Conservation (phyloP, 129 eudicot species). For the Flaveria linearis region DNA sequence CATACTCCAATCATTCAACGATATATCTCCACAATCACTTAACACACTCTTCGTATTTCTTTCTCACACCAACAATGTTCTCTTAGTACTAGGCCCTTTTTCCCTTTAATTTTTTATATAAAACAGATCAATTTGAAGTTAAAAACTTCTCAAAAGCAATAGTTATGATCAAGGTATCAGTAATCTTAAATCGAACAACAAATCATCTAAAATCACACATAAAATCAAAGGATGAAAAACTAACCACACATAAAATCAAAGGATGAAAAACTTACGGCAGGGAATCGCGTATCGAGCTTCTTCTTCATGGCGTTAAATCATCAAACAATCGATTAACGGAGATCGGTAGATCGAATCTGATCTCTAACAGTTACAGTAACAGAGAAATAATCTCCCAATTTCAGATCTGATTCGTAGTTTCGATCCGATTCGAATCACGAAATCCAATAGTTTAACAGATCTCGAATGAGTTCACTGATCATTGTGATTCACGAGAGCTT, state of each 20-base stretch:
- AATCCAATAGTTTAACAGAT: conserved; percentile 3
- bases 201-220: conserved; percentile 4
- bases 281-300: conserved; percentile 72
- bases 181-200: background rate
- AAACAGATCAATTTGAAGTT: no score
- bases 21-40: no score
- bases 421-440: conserved; percentile 6
- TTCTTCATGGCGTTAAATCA: conserved; percentile 45
- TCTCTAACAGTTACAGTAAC: background rate
- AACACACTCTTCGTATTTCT: no score
- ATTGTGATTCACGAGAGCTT: no score
- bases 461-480: background rate
- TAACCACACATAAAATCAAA: conserved; percentile 7
- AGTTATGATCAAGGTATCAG: background rate
- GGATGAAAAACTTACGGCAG: conserved; percentile 46
- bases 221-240: conserved; percentile 10
- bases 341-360: no score
- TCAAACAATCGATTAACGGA: background rate
- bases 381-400: background rate
- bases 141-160: background rate
- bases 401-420: conserved; percentile 17
- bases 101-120: no score
- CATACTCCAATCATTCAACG: no score
- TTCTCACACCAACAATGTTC: no score
- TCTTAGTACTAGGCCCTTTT: no score